Evolutionary conservation across 148 eudicot species (phyloP), one percentile per base, ranked within the genome.

Genomic region (Beta vulgaris): DNA sequence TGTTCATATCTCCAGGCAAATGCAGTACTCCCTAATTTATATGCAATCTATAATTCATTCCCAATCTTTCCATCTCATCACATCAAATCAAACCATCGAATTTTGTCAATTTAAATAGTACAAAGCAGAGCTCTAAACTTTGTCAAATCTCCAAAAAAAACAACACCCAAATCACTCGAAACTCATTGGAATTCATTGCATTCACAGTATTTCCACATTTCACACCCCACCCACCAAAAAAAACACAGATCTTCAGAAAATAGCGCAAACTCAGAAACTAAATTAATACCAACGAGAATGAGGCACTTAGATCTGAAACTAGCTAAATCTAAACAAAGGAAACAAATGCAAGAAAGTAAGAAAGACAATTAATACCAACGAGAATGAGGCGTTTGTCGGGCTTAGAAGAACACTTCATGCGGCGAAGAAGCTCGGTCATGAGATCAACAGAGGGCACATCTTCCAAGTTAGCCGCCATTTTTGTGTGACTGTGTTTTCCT

Each of bases 331-430:
- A 68, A 37, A 16, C 25, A 58, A 31, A 12, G 9, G 19, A 49
- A 35, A 57, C 19, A 26, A 73, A 34, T 14, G 21, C 11, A 42
- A 19, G 26, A 31, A 1, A 31, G 49, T 21, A 36, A 23, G 13
- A 34, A 25, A 61, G 11, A 54, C 34, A 6, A 54, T 7, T 0
- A 74, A 46, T 82, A 91, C 97, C 93, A 25, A 94, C 85, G 81
- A 94, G 93, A 65, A 94, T 94, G 84, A 94, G 96, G 76, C 96
- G 97, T 63, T 94, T 90, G 84, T 91, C 96, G 25, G 98, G 97
- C 66, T 94, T 91, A 78, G 86, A 53, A 34, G 92, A 82, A 61
- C 98, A 94, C 72, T 89, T 94, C 92, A 91, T 87, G 34, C 98
- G 98, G 42, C 98, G 98, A 43, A 94, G 88, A 29, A 94, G 96